Percentiles rank a stretch among this genome's conserved stretches.
Evolutionary conservation across 495 filamentous ascomycete genomes (phyloP).

Genomic region (Astrothelium subdiscretum): DNA sequence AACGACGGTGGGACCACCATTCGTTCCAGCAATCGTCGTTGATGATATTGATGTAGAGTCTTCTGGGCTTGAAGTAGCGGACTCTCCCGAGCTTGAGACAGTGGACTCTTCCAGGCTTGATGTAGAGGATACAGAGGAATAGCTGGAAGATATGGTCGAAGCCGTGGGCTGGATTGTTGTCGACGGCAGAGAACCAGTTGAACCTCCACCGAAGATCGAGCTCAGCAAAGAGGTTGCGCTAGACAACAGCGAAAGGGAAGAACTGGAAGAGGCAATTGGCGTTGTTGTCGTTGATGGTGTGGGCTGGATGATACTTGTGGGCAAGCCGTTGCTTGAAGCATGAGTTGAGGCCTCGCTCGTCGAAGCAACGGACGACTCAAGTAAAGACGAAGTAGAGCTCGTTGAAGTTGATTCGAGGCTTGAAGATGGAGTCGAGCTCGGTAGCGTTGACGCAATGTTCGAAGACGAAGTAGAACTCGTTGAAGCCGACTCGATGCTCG

Average conservation of each 20-base stretch:
- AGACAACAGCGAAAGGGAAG: neutral
- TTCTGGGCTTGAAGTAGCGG: slow-evolving; percentile 3
- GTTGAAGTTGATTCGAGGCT: neutral
- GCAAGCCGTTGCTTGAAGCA: neutral
- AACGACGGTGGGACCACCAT: neutral
- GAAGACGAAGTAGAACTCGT: neutral
- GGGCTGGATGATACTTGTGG: neutral
- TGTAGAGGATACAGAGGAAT: neutral
- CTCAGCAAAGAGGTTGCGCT: neutral
- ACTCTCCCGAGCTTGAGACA: too few species aligned
- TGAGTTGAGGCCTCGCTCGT: neutral
- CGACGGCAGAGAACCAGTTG: neutral
- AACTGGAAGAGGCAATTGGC: neutral
- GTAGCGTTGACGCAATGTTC: neutral
- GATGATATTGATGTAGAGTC: neutral
- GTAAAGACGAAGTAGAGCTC: neutral
- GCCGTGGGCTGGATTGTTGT: neutral
- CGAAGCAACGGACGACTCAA: neutral
- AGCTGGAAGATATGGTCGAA: neutral
- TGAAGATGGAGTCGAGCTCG: neutral
- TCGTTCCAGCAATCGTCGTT: neutral
- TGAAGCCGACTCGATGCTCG: neutral
- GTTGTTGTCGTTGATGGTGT: neutral
- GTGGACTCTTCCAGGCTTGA: too few species aligned
- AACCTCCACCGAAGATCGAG: neutral